A percentile compares a stretch with the other conserved stretches of the same genome.
phyloP scores from a whole-genome alignment of 192 early-diverging fungal genomes.

The Rhizophagus clarus region DNA sequence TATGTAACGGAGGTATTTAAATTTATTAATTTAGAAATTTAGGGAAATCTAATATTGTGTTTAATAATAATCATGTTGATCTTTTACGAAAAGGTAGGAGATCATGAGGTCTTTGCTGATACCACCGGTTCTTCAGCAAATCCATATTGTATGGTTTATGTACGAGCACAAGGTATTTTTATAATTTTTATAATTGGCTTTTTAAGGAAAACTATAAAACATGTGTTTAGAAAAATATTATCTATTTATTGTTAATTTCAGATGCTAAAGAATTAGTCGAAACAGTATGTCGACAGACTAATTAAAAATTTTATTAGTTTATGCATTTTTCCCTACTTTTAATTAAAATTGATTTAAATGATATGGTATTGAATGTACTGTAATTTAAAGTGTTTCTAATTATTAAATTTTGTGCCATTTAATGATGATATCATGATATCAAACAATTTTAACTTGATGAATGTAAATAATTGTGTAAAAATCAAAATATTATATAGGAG shows the following conservation, averaged over 20 bases:
- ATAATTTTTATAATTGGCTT: background rate
- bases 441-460: too few relatives aligned
- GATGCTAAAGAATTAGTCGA: conserved; percentile 13
- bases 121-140: conserved; percentile 59
- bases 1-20: conserved; percentile 57
- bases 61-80: conserved; percentile 2
- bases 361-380: background rate
- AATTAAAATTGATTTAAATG: background rate
- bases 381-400: background rate
- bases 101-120: conserved; percentile 59
- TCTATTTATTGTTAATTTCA: background rate
- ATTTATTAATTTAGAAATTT: background rate
- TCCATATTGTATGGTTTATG: conserved; percentile 76
- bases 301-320: background rate
- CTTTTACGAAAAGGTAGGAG: conserved; percentile 40
- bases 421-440: too few relatives aligned
- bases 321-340: background rate
- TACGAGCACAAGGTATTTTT: conserved; percentile 41
- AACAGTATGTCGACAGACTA: background rate
- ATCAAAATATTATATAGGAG: too few relatives aligned
- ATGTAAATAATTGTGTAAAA: background rate
- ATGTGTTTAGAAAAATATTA: background rate
- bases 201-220: background rate
- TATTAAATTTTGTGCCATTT: background rate
- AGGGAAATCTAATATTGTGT: background rate